Evolutionary conservation across 169 alveolate genomes (phyloP), one percentile per base, ranked within the genome.

Genomic region (Blepharisma undulans): DNA sequence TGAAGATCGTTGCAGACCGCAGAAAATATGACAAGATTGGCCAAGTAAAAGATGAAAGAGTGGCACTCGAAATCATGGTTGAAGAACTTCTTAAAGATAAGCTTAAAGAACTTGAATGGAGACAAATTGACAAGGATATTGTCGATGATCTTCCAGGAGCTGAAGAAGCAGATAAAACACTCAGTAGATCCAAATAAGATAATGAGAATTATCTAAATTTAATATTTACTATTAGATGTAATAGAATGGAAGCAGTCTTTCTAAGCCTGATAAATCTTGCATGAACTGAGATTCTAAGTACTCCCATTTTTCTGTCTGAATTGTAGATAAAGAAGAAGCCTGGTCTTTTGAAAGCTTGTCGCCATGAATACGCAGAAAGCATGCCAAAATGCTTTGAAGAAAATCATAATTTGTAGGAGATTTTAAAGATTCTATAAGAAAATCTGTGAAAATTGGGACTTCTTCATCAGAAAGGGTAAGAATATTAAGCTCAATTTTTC

Each of bases 51-150:
- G 86, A 78, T 5, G 71, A 3, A 2, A 22, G 60, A 78, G n/a
- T 2, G 34, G 71, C 34, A 78, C 21, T 10, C 29, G 33, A 29
- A 7, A 25, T 29, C 10, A 18, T 78, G 25, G 71, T 78, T 0
- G 34, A 78, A 32, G 25, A 25, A 25, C 2, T 21, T 36, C 60
- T 78, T 25, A 1, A 78, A 29, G 34, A 21, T 32, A 78, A 78
- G 60, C 60, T 78, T 21, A 78, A 78, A 78, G 86, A 78, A n/a
- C 86, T 78, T 32, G 86, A 78, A 78, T 78, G 86, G 86, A 25
- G 86, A 78, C 29, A 25, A 29, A 1, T 78, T 7, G 86, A 78
- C 10, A 48, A 48, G 66, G 10, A 48, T 18, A 48, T 48, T 48
- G 66, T 5, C 0, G 12, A 48, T 5, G 66, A 48, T 5, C 10